These are phyloP conservation scores for Jatropha curcas DNA, from an alignment of 345 rosid species.

Conservation along the genomic window DNA sequence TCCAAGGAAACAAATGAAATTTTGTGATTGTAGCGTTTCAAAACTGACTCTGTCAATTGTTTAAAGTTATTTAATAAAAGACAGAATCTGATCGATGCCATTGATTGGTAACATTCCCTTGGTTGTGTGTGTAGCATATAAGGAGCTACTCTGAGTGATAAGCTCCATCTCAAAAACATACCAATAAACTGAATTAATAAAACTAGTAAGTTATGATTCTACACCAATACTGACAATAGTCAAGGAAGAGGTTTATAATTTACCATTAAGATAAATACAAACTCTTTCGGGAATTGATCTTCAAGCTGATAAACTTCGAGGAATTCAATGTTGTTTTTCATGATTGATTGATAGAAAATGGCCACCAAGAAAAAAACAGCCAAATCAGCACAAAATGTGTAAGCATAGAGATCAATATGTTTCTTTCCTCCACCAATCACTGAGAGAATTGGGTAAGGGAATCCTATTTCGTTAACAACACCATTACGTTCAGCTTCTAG, in stretches of 20 bases:
- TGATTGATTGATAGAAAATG: slow-evolving; percentile 41
- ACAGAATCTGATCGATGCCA: neutral
- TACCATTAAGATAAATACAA: slow-evolving; percentile 46
- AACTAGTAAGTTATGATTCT: too few relatives aligned
- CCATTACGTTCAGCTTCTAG: slow-evolving; percentile 30
- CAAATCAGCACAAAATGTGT: slow-evolving; percentile 51
- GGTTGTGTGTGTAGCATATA: neutral
- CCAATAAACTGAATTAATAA: neutral
- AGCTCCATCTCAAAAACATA: neutral
- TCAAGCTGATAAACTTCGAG: slow-evolving; percentile 56
- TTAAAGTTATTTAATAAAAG: neutral
- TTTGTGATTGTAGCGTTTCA: too few relatives aligned
- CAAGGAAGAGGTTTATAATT: neutral
- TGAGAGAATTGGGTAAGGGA: slow-evolving; percentile 43
- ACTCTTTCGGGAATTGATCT: slow-evolving; percentile 53
- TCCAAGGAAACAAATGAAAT: too few relatives aligned
- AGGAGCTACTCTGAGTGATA: neutral
- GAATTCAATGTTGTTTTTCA: slow-evolving; percentile 48
- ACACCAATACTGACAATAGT: neutral
- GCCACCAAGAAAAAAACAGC: slow-evolving; percentile 45
- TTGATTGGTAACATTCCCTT: neutral
- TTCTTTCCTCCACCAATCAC: slow-evolving; percentile 50
- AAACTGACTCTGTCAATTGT: too few relatives aligned
- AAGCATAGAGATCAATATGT: slow-evolving; percentile 46
- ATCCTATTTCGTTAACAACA: slow-evolving; percentile 30